Evolutionary conservation across 768 basidiomycete species (phyloP), one percentile per base, ranked within the genome.

Genomic region (Russula foetens): DNA sequence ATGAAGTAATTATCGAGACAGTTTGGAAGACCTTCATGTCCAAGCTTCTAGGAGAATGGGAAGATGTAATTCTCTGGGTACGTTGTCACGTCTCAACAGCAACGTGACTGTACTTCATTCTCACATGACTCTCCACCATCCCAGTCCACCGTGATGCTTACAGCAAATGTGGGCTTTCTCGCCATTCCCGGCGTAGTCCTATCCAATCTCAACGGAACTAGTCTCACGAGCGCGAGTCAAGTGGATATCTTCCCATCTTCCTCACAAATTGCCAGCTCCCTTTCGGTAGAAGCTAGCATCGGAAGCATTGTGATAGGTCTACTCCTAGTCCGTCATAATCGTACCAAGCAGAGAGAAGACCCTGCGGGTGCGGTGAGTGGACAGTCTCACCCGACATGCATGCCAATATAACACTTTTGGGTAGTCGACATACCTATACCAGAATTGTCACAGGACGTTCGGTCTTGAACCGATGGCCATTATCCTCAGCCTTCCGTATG

Each of bases 161-260:
- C 66, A 5, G 74, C 71, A 4, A 70, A 73, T 52, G 69, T 75
- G 8, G 69, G 71, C 19, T 74, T 75, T 52, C 67, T 75, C 17
- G 71, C 74, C 2, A 70, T 74, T 9, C 74, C 71, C 4, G 68
- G 67, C 26, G 68, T 73, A 7, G 11, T 59, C 31, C 17, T 54
- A 23, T 41, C 52, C 2, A 50, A 50, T 33, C 39, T 50, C 17
- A 50, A 26, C 7, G 50, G 33, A 17, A 7, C 7, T 28, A 2
- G 1, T 3, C 9, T 60, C 12, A 1, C 14, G 26, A 43, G n/a
- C 9, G 7, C 23, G 19, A 53, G 15, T 17, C 21, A 47, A 28
- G 26, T 53, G 8, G 0, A 14, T 0, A 43, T 53, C 12, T 39
- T 41, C 9, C 28, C 48, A 14, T 51, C 57, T 11, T 12, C 57